Base-by-base conservation (phyloP, 257 asterid species). In the Echites panduratus region DNA sequence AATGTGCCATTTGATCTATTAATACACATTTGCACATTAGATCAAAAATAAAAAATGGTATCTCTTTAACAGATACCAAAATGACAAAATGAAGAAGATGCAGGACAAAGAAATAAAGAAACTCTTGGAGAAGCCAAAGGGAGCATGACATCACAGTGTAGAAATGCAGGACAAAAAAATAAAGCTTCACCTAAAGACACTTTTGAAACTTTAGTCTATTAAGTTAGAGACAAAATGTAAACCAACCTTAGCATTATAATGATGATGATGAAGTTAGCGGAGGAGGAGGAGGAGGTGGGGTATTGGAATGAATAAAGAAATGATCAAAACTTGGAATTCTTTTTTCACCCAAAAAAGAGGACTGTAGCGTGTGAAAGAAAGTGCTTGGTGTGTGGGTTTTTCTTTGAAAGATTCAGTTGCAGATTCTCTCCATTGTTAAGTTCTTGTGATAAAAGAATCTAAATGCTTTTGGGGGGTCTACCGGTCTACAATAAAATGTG, bases 381-480 rank as follows among this genome's bases (percentile, higher is more conserved):
- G 70, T 38, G 49, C 7, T 10, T 2, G n/a, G 17, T 48, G 12
- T 47, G 66, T 48, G 48, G 61, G 64, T n/a, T 77, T 69, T 70
- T 73, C 70, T 70, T 66, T 62, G 78, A 56, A 61, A 81, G 84
- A 81, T 80, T 80, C 79, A 78, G 71, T 76, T 70, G 75, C 62
- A 87, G 93, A 89, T 84, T 89, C 96, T 65, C 66, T 54, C 68
- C 64, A 43, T 63, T 52, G 74, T 65, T 76, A 68, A 57, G 71
- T 54, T n/a, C n/a, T n/a, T n/a, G n/a, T 78, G 78, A 68, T 68
- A 82, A 85, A 79, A 84, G 93, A 89, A 81, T 84, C 89, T 71
- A 64, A 2, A 63, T 38, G 14, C 73, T 78, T 86, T n/a, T n/a
- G n/a, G n/a, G n/a, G n/a, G n/a, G n/a, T n/a, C n/a, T n/a, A n/a